Evolutionary conservation across 305 asterid genomes (phyloP), one percentile per base, ranked within the genome.

Genomic region (Lippia alba): DNA sequence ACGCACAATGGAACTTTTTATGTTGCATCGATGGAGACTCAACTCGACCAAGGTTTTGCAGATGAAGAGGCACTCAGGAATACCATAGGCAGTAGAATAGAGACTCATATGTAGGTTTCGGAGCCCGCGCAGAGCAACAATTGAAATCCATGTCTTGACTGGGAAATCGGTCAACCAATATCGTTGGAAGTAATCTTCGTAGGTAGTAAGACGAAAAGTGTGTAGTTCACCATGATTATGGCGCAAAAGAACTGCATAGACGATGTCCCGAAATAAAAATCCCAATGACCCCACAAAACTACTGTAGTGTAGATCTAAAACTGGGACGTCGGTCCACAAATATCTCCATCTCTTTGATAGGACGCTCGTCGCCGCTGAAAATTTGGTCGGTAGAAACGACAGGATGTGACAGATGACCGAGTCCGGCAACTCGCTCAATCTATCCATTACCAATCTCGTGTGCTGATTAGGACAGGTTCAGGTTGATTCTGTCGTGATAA

Each of bases 341-440:
- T 24, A 45, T 32, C 69, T 16, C 77, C 77, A 65, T 64, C 36
- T 57, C 48, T n/a, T 65, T 1, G 72, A 11, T 10, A 65, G 66
- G 45, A 36, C 36, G 18, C 51, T 19, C 16, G 71, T 72, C 18
- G 50, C 40, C 11, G 56, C 66, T 7, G 66, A 61, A 17, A 20
- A 18, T 49, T 64, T 64, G 0, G 58, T 72, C 2, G 76, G 66
- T 16, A 56, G 65, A 44, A 48, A 72, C 11, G 32, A 17, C 48
- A 59, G 64, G 34, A 34, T 33, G 14, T 59, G 64, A 39, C 46
- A 39, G 12, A 61, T 15, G 32, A 49, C 15, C 10, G 64, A 36
- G 53, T 70, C 74, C 5, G 74, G 67, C 51, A 70, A 60, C 12
- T 18, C 32, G 54, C 45, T 70, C 33, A 70, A 46, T 12, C 75